Evolutionary conservation across 2,329 filamentous ascomycete species (phyloP), one percentile per base, ranked within the genome.

Genomic region (Epichloe sp.): DNA sequence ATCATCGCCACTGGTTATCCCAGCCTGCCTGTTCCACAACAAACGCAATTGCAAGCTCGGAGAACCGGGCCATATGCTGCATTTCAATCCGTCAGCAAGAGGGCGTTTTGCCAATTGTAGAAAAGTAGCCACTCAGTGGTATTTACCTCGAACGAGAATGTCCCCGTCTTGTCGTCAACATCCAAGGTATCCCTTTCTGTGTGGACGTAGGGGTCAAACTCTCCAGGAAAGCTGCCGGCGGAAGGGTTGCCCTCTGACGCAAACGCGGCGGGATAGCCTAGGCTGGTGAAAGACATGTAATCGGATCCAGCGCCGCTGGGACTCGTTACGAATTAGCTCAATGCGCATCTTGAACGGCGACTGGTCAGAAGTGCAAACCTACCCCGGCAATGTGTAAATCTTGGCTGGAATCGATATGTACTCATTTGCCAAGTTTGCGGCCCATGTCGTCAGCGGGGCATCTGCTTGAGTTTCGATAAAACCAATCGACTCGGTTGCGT

Each of bases 31-130:
- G 67, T 52, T 70, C 67, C 12, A 69, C 56, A 1, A 65, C 62
- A 56, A 66, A 69, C 1, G 67, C 67, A 45, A 70, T 65, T 0
- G 67, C 67, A 49, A 70, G 59, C 55, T 69, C 66, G 0, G 65
- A 63, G 53, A 69, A 70, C n/a, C 65, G 60, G 3, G 67, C 66
- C 66, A 69, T 69, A 37, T 69, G 67, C 63, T 67, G 21, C 14
- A 40, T 23, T 31, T 26, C 6, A 23, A 14, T 11, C 10, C 7
- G 14, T n/a, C 8, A 48, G 15, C 11, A 19, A 11, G 17, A 31
- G n/a, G 8, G 23, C 26, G 26, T 17, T 35, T 62, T n/a, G 36
- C 36, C 36, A 38, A n/a, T n/a, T 8, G 36, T 14, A 7, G 12
- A 38, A 1, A 38, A n/a, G 8, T 3, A n/a, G 14, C 14, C 15